phyloP scores from a whole-genome alignment of 2,329 filamentous ascomycete genomes.

The Colletotrichum siamense region DNA sequence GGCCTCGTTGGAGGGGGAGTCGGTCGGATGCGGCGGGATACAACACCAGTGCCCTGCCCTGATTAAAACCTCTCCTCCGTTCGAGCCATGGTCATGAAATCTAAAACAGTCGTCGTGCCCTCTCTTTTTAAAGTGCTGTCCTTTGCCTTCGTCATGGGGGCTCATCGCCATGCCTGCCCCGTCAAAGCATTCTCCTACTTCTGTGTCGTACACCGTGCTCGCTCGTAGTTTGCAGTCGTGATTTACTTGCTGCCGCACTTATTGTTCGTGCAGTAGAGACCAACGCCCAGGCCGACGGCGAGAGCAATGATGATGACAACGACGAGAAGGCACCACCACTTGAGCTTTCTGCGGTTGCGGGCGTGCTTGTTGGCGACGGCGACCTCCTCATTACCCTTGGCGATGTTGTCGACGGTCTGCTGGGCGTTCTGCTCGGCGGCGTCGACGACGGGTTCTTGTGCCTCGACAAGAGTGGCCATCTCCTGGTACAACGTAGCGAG shows the following conservation, averaged over 20 bases:
- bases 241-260: not conserved
- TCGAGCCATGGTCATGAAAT: conserved; percentile 18
- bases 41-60: not conserved
- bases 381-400: conserved; percentile 74
- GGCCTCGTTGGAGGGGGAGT: conserved; percentile 1
- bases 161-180: not conserved
- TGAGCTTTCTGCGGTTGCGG: conserved; percentile 72
- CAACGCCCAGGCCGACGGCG: conserved; percentile 59
- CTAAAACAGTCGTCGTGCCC: conserved; percentile 4
- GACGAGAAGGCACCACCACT: conserved; percentile 80
- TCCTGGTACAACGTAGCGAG: conserved; percentile 75
- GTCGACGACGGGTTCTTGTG: conserved; percentile 70
- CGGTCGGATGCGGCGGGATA: not conserved
- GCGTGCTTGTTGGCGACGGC: conserved; percentile 71
- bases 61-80: not conserved
- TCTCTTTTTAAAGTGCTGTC: conserved; percentile 1
- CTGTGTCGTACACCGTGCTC: not conserved
- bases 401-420: conserved; percentile 69
- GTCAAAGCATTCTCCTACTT: not conserved
- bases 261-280: conserved; percentile 6
- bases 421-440: conserved; percentile 70
- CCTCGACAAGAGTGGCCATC: conserved; percentile 75
- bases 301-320: conserved; percentile 62
- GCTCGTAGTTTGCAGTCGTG: not conserved
- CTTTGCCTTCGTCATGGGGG: not conserved